Evolutionary conservation across 495 filamentous ascomycete genomes (phyloP).

Genomic region (Glonium stellatum): DNA sequence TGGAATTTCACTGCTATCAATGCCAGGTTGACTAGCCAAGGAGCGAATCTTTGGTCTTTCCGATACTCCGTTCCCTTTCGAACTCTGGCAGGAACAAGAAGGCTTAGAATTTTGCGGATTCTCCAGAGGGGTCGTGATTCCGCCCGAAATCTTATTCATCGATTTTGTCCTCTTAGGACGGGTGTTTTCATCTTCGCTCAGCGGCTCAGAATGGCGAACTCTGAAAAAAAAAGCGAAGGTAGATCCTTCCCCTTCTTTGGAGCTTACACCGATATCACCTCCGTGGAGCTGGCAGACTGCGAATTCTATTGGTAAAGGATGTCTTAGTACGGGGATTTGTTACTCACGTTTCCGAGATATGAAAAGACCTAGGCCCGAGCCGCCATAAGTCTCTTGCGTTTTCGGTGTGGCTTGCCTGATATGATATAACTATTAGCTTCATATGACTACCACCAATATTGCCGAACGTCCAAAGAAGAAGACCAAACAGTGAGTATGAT

Average conservation of each 20-base stretch:
- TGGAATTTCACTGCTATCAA: constrained; percentile 9
- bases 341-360: constrained; percentile 34
- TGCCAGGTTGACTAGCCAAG: constrained; percentile 7
- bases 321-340: not conserved
- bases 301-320: not conserved
- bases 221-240: constrained; percentile 38
- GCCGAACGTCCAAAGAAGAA: not conserved
- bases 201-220: constrained; percentile 20
- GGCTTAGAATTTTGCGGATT: too few species aligned
- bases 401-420: constrained; percentile 37
- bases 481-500: too few species aligned
- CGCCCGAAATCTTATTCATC: too few species aligned
- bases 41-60: not conserved
- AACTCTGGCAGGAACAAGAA: constrained; percentile 8
- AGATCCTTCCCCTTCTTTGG: constrained; percentile 30
- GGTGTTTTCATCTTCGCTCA: constrained; percentile 10
- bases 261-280: constrained; percentile 37
- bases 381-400: constrained; percentile 35
- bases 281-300: constrained; percentile 35
- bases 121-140: too few species aligned
- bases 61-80: constrained; percentile 9
- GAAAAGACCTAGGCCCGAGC: constrained; percentile 36
- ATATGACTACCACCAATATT: too few species aligned
- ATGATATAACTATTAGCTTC: not conserved
- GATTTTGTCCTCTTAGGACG: not conserved